These are phyloP conservation scores for Hortaea sp. DNA, from an alignment of 2,329 filamentous ascomycete species.

Conservation along the genomic window DNA sequence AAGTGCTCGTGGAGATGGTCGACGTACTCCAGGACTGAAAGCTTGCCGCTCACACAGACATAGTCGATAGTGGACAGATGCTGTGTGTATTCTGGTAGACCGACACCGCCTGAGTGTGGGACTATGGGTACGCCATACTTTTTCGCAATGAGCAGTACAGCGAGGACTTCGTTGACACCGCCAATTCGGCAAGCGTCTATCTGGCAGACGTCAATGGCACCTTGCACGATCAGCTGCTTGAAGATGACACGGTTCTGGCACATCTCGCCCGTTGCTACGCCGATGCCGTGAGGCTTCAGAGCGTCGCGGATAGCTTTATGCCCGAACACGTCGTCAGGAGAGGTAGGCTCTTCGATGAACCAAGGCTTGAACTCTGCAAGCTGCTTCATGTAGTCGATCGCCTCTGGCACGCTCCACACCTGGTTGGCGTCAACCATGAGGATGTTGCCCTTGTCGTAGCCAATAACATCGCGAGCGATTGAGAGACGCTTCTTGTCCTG, in stretches of 20 bases:
- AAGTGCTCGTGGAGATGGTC: constrained; percentile 94
- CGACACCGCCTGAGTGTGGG: constrained; percentile 81
- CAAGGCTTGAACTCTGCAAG: constrained; percentile 76
- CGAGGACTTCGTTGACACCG: constrained; percentile 83
- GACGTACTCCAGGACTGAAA: constrained; percentile 72
- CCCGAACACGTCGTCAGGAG: constrained; percentile 78
- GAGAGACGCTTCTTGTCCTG: constrained; percentile 59
- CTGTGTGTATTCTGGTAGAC: constrained; percentile 87
- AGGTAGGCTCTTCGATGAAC: constrained; percentile 94
- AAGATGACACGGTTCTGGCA: constrained; percentile 91
- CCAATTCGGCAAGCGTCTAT: constrained; percentile 84
- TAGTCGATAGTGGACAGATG: constrained; percentile 90
- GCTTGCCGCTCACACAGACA: constrained; percentile 71
- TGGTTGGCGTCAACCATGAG: constrained; percentile 93
- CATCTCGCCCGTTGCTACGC: constrained; percentile 88
- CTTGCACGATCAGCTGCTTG: constrained; percentile 75
- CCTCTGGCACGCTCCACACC: constrained; percentile 80
- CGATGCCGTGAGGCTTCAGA: constrained; percentile 62
- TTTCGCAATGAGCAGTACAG: constrained; percentile 77
- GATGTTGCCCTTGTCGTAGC: constrained; percentile 71
- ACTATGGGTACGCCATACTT: constrained; percentile 75
- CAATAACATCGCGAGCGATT: constrained; percentile 71
- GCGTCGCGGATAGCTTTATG: constrained; percentile 79
- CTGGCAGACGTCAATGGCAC: constrained; percentile 79
- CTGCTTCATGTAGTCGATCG: constrained; percentile 74